Evolutionary conservation across 2,329 filamentous ascomycete species (phyloP), one percentile per base, ranked within the genome.

Genomic region (Trichoderma sp.): DNA sequence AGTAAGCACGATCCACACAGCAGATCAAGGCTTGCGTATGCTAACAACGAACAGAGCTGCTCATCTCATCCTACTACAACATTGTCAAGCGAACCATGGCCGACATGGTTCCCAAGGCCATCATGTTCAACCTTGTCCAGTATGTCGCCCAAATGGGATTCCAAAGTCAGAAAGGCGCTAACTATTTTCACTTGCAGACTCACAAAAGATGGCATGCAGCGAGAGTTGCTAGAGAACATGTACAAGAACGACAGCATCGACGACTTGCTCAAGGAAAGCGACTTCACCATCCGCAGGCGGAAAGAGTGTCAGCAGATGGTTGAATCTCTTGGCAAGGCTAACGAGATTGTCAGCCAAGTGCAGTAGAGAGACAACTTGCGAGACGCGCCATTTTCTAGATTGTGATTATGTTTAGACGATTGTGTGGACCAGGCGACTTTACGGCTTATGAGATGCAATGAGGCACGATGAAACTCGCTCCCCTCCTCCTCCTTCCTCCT

Each of bases 271-370:
- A 97, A 97, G 87, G 96, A 99, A 83, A 97, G 93, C 79, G 96
- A 99, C 81, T 98, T 97, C 86, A 99, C 96, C 4, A 87, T 97
- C 76, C 89, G 95, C 76, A 88, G 96, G 81, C 88, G 96, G 80
- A 99, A 99, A 86, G 96, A 99, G 82, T 99, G 96, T 82, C 94
- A 96, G 83, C 94, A 97, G 82, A 99, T 99, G 96, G 96, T 99
- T 63, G 96, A 99, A 82, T 96, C 92, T 68, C 85, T 99, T 77
- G 83, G 87, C 74, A 91, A 92, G 81, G 96, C 96, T 69, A 96
- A 90, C 81, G 96, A 99, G 85, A 98, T 99, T 83, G 96, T 99
- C 79, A 94, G 93, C 82, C 88, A 91, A 79, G 89, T 91, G 68
- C 87, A 89, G 85, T 89, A 85, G 79, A 64, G 37, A 24, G 11